These are phyloP conservation scores for Fraxinus xanthoxyloides DNA, from an alignment of 305 asterid genomes.

Conservation along the genomic window DNA sequence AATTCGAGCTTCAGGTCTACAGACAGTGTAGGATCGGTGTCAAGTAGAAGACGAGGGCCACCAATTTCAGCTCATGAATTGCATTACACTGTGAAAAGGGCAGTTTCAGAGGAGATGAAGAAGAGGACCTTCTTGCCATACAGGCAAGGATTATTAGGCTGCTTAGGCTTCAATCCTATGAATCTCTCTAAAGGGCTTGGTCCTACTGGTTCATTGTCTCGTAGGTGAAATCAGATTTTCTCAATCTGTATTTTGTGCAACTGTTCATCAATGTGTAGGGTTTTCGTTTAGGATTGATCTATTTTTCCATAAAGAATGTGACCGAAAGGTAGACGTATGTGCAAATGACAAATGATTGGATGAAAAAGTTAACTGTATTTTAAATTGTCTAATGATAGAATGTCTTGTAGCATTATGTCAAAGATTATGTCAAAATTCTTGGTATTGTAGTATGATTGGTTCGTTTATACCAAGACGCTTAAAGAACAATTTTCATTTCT, in stretches of 20 bases:
- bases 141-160: constrained; percentile 55
- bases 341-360: too few relatives aligned
- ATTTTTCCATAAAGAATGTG: too few relatives aligned
- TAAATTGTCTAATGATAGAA: too few relatives aligned
- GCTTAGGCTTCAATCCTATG: constrained; percentile 52
- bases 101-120: constrained; percentile 59
- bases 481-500: not conserved
- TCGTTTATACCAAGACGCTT: not conserved
- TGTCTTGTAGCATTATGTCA: too few relatives aligned
- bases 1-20: constrained; percentile 65
- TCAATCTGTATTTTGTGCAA: not conserved
- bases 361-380: too few relatives aligned
- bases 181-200: constrained; percentile 26
- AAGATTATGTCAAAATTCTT: too few relatives aligned
- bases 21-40: constrained; percentile 52
- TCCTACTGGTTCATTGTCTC: constrained; percentile 30
- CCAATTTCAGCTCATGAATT: constrained; percentile 60
- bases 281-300: not conserved
- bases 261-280: constrained; percentile 4
- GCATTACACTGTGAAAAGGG: constrained; percentile 57
- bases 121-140: constrained; percentile 60
- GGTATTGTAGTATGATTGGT: too few relatives aligned
- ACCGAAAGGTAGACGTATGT: too few relatives aligned
- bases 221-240: constrained; percentile 20
- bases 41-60: constrained; percentile 41